phyloP scores from a whole-genome alignment of 2,329 filamentous ascomycete genomes.

The Microdochium bolleyi region DNA sequence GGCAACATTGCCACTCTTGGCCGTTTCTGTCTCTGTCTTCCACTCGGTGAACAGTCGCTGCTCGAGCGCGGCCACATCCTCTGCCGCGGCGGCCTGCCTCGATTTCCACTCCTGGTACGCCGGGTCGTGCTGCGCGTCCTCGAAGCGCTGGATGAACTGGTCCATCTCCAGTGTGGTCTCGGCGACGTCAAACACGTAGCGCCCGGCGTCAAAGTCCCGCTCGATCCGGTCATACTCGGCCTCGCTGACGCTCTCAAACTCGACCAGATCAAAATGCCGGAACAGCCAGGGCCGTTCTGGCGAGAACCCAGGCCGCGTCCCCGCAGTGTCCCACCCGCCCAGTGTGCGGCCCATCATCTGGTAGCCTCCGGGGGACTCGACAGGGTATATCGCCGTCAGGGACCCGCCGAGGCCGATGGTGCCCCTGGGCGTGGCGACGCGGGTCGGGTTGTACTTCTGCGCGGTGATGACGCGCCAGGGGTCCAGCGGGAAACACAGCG shows the following conservation, averaged over 20 bases:
- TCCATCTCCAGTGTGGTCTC: conserved; percentile 19
- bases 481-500: conserved; percentile 20
- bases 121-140: conserved; percentile 8
- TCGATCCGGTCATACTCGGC: conserved; percentile 20
- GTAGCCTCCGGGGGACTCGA: conserved; percentile 30
- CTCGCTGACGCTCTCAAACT: conserved; percentile 23
- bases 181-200: conserved; percentile 19
- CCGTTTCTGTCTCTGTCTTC: conserved; percentile 14
- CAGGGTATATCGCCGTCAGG: conserved; percentile 25
- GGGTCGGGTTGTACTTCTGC: conserved; percentile 24
- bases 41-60: conserved; percentile 20
- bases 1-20: background rate
- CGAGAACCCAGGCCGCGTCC: conserved; percentile 19
- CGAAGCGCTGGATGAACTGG: conserved; percentile 14
- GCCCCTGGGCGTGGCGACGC: conserved; percentile 24
- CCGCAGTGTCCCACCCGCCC: conserved; percentile 24
- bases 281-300: conserved; percentile 25
- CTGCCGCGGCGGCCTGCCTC: conserved; percentile 9
- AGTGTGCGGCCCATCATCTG: conserved; percentile 23
- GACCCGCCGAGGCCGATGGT: conserved; percentile 27
- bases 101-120: conserved; percentile 10
- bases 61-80: conserved; percentile 12
- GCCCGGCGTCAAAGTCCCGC: conserved; percentile 19
- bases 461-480: conserved; percentile 12
- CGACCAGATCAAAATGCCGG: conserved; percentile 23